These are phyloP conservation scores for Penicillium sp. DNA, from an alignment of 2,329 filamentous ascomycete genomes.

Conservation along the genomic window DNA sequence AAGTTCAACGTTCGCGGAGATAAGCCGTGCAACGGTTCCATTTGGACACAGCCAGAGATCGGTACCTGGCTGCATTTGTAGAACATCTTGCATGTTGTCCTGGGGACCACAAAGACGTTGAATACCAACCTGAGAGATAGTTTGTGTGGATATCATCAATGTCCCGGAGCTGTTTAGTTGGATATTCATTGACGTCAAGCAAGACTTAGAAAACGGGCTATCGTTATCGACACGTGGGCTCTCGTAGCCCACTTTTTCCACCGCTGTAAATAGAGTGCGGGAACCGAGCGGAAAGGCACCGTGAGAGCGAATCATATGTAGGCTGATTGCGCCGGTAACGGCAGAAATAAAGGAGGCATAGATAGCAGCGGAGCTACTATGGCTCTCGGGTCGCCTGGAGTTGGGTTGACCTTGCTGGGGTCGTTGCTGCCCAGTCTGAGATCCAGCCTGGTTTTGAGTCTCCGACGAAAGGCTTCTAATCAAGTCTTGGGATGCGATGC, in stretches of 20 bases:
- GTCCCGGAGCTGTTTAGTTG: slow-evolving; percentile 39
- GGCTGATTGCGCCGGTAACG: slow-evolving; percentile 36
- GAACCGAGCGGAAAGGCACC: slow-evolving; percentile 42
- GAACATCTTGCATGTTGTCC: slow-evolving; percentile 16
- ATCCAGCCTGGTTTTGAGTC: slow-evolving; percentile 13
- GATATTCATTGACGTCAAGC: slow-evolving; percentile 38
- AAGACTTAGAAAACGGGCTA: slow-evolving; percentile 25
- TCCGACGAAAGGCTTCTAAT: slow-evolving; percentile 38
- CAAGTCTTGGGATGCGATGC: slow-evolving; percentile 34
- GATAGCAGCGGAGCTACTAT: slow-evolving; percentile 35
- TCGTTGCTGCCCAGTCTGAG: neutral
- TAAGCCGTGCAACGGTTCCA: slow-evolving; percentile 37
- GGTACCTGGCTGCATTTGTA: slow-evolving; percentile 23
- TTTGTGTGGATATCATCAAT: slow-evolving; percentile 38
- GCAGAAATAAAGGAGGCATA: slow-evolving; percentile 44
- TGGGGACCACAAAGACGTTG: slow-evolving; percentile 29
- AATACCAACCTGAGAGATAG: slow-evolving; percentile 37
- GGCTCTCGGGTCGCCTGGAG: slow-evolving; percentile 30
- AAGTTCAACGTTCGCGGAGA: slow-evolving; percentile 25
- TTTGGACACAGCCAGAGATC: slow-evolving; percentile 45
- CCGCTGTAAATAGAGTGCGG: slow-evolving; percentile 39
- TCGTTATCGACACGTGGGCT: slow-evolving; percentile 27
- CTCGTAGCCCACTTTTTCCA: slow-evolving; percentile 34
- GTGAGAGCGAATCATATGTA: slow-evolving; percentile 37
- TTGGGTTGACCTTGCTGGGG: slow-evolving; percentile 16